These are phyloP conservation scores for Aureobasidium sp. DNA, from an alignment of 2,329 filamentous ascomycete genomes.

Conservation along the genomic window DNA sequence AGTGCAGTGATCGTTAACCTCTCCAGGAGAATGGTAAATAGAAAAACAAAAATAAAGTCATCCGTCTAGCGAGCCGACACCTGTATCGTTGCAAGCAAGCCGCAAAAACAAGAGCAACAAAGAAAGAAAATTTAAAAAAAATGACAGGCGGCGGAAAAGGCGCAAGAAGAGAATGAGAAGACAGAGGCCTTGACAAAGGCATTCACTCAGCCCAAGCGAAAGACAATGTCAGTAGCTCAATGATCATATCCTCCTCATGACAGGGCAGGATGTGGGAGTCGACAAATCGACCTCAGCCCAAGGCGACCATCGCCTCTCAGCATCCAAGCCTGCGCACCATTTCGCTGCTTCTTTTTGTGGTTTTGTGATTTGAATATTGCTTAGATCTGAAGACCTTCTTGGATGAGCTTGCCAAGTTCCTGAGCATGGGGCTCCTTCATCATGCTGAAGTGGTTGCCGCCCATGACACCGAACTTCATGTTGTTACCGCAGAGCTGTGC, in stretches of 20 bases:
- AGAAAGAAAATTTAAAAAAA: not conserved
- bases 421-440: slow-evolving; percentile 53
- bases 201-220: slow-evolving; percentile 18
- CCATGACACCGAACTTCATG: slow-evolving; percentile 60
- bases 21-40: slow-evolving; percentile 12
- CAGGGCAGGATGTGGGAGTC: not conserved
- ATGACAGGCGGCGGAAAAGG: not conserved
- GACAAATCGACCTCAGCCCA: slow-evolving; percentile 25
- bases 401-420: slow-evolving; percentile 36
- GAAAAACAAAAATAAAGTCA: not conserved
- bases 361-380: not conserved
- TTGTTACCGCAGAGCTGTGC: slow-evolving; percentile 59
- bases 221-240: not conserved
- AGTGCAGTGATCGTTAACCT: slow-evolving; percentile 5
- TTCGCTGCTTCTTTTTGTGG: slow-evolving; percentile 5
- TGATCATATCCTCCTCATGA: slow-evolving; percentile 1
- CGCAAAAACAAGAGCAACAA: not conserved
- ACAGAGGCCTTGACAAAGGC: not conserved
- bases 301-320: slow-evolving; percentile 20
- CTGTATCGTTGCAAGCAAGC: slow-evolving; percentile 12
- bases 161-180: slow-evolving; percentile 2
- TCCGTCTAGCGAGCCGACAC: slow-evolving; percentile 15
- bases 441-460: slow-evolving; percentile 69
- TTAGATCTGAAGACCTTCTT: slow-evolving; percentile 31
- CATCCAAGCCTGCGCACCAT: slow-evolving; percentile 19